Evolutionary conservation across 768 basidiomycete genomes (phyloP).

Genomic region (Suillus luteus): DNA sequence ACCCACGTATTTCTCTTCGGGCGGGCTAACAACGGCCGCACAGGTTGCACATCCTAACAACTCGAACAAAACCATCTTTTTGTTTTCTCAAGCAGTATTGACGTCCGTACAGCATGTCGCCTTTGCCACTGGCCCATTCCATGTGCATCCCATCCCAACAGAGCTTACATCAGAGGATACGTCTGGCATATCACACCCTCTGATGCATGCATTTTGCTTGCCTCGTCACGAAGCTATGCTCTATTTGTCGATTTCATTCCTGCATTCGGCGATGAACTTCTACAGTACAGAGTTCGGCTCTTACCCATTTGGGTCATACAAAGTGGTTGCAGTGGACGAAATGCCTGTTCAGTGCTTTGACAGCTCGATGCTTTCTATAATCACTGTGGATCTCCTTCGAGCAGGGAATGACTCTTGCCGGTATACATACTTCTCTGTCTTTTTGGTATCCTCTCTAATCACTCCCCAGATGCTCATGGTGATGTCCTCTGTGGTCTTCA

Average conservation of each 20-base stretch:
- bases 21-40: constrained; percentile 15
- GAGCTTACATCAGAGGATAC: constrained; percentile 65
- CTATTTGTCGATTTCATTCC: constrained; percentile 65
- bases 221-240: constrained; percentile 83
- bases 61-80: constrained; percentile 91
- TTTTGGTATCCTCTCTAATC: constrained; percentile 7
- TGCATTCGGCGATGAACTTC: constrained; percentile 90
- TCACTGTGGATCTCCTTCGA: constrained; percentile 86
- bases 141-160: constrained; percentile 67
- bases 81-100: constrained; percentile 82
- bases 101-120: constrained; percentile 97
- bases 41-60: constrained; percentile 93
- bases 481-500: constrained; percentile 93
- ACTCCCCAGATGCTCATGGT: constrained; percentile 79
- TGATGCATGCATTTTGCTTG: constrained; percentile 90
- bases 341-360: constrained; percentile 81
- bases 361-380: constrained; percentile 78
- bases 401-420: constrained; percentile 92
- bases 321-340: constrained; percentile 92
- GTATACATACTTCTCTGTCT: constrained; percentile 38
- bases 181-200: constrained; percentile 61
- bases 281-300: constrained; percentile 91
- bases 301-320: constrained; percentile 95
- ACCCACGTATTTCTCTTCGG: constrained; percentile 9
- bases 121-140: constrained; percentile 95